Base-by-base conservation (phyloP, 352 stramenopile species). In the Blastocystis sp. region DNA sequence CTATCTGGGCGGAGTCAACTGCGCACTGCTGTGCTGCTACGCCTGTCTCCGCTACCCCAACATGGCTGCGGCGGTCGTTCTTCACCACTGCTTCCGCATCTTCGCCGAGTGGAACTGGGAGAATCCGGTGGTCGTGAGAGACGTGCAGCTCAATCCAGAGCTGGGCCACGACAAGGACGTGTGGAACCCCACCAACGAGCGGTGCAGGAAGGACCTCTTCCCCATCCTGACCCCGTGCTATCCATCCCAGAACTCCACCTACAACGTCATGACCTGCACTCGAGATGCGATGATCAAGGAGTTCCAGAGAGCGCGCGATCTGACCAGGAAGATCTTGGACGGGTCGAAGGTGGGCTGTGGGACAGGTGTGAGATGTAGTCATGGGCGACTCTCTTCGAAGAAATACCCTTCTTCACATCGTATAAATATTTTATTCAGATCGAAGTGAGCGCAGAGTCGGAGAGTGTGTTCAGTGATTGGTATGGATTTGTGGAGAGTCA, bases 141-240 rank as follows among this genome's bases (percentile, higher is more conserved):
- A 81, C 34, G 76, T 88, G 41, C 18, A 76, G 47, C 37, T 59
- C n/a, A 88, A 76, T 16, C 76, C 59, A 9, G 62, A 76, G 24
- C 39, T 76, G 18, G 55, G 45, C 24, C 62, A 91, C 39, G 79
- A 90, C 43, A 37, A 65, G n/a, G 95, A 96, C 93, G 93, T 94
- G 37, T 98, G 95, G 95, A 96, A 97, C 79, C 94, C 95, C 11
- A 95, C 94, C 88, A 95, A 96, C 87, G 92, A 92, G 24, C 92
- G 93, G 5, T 95, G 98, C 91, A 92, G 94, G 24, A 91, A 92
- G 26, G 95, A 99, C 90, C 91, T 98, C 54, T 98, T 99, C 96
- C 97, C 97, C 20, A 98, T 99, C 90, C 98, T 99, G 90, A 99
- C 97, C 1, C 97, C 97, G 3, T 95, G 95, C 59, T 99, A 98